These are phyloP conservation scores for Magnolia sinica DNA, from an alignment of 164 flowering plant species.

Conservation along the genomic window DNA sequence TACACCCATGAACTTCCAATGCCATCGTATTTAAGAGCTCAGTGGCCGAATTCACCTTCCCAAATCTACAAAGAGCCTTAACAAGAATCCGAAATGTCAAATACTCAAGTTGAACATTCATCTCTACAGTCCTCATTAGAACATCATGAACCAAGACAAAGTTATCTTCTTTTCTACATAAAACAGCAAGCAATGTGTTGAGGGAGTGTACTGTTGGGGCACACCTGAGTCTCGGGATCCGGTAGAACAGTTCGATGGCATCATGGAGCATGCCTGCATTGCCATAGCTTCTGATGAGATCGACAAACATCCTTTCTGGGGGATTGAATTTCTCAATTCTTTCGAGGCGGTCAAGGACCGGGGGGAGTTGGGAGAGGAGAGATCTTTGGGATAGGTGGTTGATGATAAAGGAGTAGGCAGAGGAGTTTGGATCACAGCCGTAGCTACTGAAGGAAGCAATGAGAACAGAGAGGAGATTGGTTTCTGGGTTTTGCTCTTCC, in stretches of 20 bases:
- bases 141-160: conserved; percentile 44
- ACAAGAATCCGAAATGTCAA: conserved; percentile 52
- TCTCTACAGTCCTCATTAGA: conserved; percentile 35
- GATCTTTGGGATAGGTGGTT: conserved; percentile 34
- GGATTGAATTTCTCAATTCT: conserved; percentile 43
- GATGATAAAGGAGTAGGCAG: conserved; percentile 55
- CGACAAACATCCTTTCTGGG: conserved; percentile 52
- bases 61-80: conserved; percentile 51
- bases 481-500: conserved; percentile 14
- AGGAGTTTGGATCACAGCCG: conserved; percentile 49
- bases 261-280: conserved; percentile 30
- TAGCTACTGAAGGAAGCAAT: conserved; percentile 45
- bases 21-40: conserved; percentile 40
- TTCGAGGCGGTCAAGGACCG: conserved; percentile 54
- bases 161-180: conserved; percentile 36
- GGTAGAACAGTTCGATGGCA: conserved; percentile 52
- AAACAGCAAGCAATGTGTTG: conserved; percentile 46
- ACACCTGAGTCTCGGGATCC: conserved; percentile 69
- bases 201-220: conserved; percentile 56
- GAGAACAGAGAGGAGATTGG: conserved; percentile 40
- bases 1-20: conserved; percentile 34
- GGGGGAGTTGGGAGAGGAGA: conserved; percentile 34
- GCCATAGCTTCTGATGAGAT: conserved; percentile 47
- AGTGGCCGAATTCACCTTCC: conserved; percentile 48
- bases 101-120: conserved; percentile 62